phyloP scores from a whole-genome alignment of 345 rosid species.

The Nasturtium officinale region DNA sequence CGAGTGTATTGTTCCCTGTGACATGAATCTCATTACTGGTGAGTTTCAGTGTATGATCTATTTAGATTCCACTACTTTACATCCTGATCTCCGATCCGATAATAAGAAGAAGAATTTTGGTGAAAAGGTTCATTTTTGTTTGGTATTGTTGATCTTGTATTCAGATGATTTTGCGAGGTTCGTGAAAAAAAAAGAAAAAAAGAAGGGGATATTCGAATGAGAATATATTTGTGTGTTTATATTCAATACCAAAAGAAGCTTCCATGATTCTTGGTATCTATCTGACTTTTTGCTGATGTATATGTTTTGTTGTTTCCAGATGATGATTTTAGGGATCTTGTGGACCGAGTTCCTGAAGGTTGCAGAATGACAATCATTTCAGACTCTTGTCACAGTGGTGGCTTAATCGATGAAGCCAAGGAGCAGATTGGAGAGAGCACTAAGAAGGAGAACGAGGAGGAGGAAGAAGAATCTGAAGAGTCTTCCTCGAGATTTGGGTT shows the following conservation, averaged over 20 bases:
- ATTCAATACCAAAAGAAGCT: background rate
- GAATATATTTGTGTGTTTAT: background rate
- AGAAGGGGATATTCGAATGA: background rate
- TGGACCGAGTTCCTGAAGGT: slow-evolving; percentile 70
- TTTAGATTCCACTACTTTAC: slow-evolving; percentile 3
- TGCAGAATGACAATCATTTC: slow-evolving; percentile 80
- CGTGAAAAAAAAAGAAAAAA: background rate
- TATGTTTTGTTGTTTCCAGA: slow-evolving; percentile 45
- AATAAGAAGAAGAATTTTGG: background rate
- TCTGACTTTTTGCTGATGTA: background rate
- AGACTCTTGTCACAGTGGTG: slow-evolving; percentile 96
- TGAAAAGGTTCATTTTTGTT: background rate
- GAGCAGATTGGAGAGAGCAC: slow-evolving; percentile 97
- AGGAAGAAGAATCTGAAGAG: slow-evolving; percentile 45
- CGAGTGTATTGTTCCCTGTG: slow-evolving; percentile 93
- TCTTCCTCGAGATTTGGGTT: slow-evolving; percentile 54
- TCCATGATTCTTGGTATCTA: slow-evolving; percentile 9
- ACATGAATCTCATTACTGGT: slow-evolving; percentile 98
- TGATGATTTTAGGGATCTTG: slow-evolving; percentile 93
- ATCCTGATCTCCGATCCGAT: slow-evolving; percentile 13
- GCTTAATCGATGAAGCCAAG: slow-evolving; percentile 84
- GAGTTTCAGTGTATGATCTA: background rate
- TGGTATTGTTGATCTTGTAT: background rate
- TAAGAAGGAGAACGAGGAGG: slow-evolving; percentile 41
- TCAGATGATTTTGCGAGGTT: background rate